Evolutionary conservation across 2,329 filamentous ascomycete genomes (phyloP).

Genomic region (Diplodia corticola): DNA sequence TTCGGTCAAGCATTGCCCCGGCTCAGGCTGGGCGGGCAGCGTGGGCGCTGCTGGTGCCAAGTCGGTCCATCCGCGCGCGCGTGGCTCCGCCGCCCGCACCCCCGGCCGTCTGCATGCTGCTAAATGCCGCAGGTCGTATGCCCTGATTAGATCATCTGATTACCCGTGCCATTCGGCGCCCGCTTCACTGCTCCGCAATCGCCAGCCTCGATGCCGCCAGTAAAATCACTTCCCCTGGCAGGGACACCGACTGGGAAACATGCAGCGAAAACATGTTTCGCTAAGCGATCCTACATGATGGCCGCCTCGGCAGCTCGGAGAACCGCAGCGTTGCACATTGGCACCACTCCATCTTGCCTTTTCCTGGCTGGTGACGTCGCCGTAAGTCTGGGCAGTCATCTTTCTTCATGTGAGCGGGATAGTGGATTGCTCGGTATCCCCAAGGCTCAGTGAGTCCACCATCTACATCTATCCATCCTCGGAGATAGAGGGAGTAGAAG

Average conservation of each 20-base stretch:
- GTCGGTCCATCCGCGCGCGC: too few species aligned
- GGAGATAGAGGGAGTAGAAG: background rate
- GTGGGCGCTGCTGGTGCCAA: background rate
- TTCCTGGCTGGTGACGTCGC: too few species aligned
- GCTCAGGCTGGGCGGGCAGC: background rate
- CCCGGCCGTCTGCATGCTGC: background rate
- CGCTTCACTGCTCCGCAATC: background rate
- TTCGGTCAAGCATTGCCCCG: background rate
- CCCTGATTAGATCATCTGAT: constrained; percentile 19
- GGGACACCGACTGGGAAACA: too few species aligned
- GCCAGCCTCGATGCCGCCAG: background rate
- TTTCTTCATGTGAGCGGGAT: too few species aligned
- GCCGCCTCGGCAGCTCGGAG: background rate
- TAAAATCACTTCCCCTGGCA: background rate
- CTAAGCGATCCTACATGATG: background rate
- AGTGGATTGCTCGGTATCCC: too few species aligned
- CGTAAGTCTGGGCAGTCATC: too few species aligned
- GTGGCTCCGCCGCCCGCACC: background rate
- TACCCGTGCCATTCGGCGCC: background rate
- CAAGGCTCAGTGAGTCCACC: too few species aligned
- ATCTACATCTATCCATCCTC: background rate
- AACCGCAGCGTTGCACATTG: background rate
- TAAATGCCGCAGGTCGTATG: constrained; percentile 11
- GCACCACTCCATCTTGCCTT: background rate
- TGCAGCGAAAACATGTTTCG: background rate